These are phyloP conservation scores for Paramecium sonneborni DNA, from an alignment of 73 alveolate genomes.

Conservation along the genomic window DNA sequence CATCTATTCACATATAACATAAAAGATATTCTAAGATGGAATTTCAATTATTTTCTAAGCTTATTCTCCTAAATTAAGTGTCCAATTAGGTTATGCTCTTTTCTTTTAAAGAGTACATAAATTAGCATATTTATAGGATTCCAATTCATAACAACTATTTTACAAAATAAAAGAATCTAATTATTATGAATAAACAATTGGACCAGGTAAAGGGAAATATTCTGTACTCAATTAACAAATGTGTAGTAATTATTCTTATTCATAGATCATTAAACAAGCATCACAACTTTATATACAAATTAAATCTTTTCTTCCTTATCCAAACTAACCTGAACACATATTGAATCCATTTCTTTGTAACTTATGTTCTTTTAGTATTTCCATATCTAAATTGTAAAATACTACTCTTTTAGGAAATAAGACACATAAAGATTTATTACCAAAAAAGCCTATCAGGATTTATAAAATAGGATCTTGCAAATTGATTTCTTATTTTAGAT, in stretches of 20 bases:
- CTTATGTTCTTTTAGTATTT: not conserved
- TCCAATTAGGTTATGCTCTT: conserved; percentile 66
- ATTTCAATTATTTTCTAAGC: conserved; percentile 41
- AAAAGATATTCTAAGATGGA: not conserved
- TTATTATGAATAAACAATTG: conserved; percentile 1
- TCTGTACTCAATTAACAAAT: conserved; percentile 47
- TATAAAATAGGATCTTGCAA: conserved; percentile 16
- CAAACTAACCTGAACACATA: conserved; percentile 65
- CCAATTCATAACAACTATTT: conserved; percentile 63
- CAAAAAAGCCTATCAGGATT: not conserved
- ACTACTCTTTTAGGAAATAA: not conserved
- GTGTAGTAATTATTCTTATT: conserved; percentile 44
- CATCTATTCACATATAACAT: conserved; percentile 49
- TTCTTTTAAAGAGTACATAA: conserved; percentile 21
- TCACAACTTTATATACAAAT: conserved; percentile 65
- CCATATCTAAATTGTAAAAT: not conserved
- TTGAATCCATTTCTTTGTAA: conserved; percentile 60
- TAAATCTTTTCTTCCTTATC: conserved; percentile 51
- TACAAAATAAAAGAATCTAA: conserved; percentile 40
- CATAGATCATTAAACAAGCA: conserved; percentile 57
- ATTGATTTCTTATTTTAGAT: not conserved
- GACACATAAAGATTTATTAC: not conserved
- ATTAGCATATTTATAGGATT: conserved; percentile 57
- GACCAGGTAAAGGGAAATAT: conserved; percentile 63
- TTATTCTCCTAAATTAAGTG: conserved; percentile 58